Evolutionary conservation across 164 flowering plant species (phyloP).

Genomic region (Vitis riparia): DNA sequence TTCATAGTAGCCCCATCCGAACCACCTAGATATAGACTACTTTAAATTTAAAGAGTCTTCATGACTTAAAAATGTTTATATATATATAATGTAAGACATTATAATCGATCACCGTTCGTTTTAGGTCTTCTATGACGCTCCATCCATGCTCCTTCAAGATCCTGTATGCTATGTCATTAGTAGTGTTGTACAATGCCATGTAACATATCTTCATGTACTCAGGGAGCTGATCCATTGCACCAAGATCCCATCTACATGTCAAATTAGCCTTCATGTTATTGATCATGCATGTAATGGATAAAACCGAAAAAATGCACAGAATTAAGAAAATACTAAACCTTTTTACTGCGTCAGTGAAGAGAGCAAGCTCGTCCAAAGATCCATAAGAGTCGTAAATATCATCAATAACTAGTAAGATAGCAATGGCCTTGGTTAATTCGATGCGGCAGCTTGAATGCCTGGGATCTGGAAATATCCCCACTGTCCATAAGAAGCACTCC

Average conservation of each 20-base stretch:
- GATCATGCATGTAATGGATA: neutral
- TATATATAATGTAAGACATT: too few species aligned
- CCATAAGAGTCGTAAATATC: conserved; percentile 29
- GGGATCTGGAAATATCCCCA: conserved; percentile 36
- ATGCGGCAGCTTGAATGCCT: conserved; percentile 15
- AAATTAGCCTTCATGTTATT: too few species aligned
- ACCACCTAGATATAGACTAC: too few species aligned
- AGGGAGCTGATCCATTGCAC: conserved; percentile 23
- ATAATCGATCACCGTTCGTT: conserved; percentile 14
- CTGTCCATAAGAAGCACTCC: conserved; percentile 30
- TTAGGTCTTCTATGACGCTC: conserved; percentile 12
- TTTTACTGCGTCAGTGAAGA: conserved; percentile 26
- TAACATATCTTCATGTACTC: conserved; percentile 33
- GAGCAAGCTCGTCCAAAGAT: conserved; percentile 19
- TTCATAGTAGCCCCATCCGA: too few species aligned
- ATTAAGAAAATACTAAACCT: conserved; percentile 10
- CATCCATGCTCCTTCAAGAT: conserved; percentile 21
- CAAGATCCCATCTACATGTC: conserved; percentile 26
- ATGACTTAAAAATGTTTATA: too few species aligned
- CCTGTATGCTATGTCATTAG: conserved; percentile 17
- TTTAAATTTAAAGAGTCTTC: too few species aligned
- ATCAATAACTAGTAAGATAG: conserved; percentile 27
- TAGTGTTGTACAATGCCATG: conserved; percentile 27
- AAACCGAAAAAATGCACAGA: neutral
- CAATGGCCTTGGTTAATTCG: conserved; percentile 29